Evolutionary conservation across 1,284 basidiomycete genomes (phyloP).

Genomic region (Rhodotorula mucilaginosa): DNA sequence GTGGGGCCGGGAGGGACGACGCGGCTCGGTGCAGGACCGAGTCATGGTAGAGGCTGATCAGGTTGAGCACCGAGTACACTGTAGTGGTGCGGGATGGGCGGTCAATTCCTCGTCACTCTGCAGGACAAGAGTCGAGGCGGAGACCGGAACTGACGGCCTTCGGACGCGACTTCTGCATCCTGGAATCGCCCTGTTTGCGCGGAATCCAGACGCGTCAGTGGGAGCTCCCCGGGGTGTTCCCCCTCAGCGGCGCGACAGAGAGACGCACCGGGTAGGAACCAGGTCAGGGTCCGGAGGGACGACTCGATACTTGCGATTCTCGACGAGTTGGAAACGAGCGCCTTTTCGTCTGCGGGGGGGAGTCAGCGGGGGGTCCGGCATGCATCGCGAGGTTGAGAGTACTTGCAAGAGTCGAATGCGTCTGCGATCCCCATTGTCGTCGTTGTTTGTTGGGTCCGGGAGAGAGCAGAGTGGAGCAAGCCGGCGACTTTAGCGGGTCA

Average conservation of each 20-base stretch:
- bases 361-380: background rate
- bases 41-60: slow-evolving; percentile 53
- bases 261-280: slow-evolving; percentile 43
- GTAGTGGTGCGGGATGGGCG: background rate
- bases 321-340: slow-evolving; percentile 37
- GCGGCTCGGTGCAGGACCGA: slow-evolving; percentile 48
- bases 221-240: too few relatives aligned
- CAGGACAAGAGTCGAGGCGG: background rate
- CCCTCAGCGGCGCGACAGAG: too few relatives aligned
- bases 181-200: slow-evolving; percentile 40
- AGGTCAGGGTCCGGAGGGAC: slow-evolving; percentile 43
- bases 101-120: background rate
- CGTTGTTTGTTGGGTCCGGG: background rate
- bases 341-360: slow-evolving; percentile 26
- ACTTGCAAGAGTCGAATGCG: slow-evolving; percentile 22
- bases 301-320: slow-evolving; percentile 44
- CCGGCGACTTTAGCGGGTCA: too few relatives aligned
- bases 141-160: slow-evolving; percentile 33
- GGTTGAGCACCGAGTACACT: slow-evolving; percentile 50
- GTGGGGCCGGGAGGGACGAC: slow-evolving; percentile 37
- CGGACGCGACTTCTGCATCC: slow-evolving; percentile 44
- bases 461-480: too few relatives aligned
- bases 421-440: slow-evolving; percentile 9
- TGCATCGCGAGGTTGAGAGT: background rate
- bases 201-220: background rate